Percentiles rank a stretch among this genome's conserved stretches.
phyloP scores from a whole-genome alignment of 495 filamentous ascomycete genomes.

The Penicilliopsis zonata region DNA sequence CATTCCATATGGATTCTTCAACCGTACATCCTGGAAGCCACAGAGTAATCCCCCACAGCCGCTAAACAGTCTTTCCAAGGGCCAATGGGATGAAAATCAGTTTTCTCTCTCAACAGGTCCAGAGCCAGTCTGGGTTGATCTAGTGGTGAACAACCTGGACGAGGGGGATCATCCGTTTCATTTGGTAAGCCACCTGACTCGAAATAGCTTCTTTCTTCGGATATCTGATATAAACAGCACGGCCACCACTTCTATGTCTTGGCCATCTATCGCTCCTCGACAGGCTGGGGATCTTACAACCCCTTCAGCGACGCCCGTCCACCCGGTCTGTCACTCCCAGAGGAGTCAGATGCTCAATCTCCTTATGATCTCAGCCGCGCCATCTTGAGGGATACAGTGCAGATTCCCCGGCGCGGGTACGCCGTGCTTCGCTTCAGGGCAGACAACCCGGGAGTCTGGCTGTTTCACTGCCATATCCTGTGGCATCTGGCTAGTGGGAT shows the following conservation, averaged over 20 bases:
- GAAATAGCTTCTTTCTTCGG: not conserved
- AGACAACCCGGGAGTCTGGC: constrained; percentile 51
- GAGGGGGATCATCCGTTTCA: constrained; percentile 40
- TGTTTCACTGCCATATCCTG: constrained; percentile 53
- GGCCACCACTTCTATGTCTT: constrained; percentile 77
- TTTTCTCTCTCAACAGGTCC: constrained; percentile 18
- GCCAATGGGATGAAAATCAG: constrained; percentile 31
- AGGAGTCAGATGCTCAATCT: constrained; percentile 7
- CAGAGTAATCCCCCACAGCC: constrained; percentile 20
- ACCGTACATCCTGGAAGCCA: constrained; percentile 32
- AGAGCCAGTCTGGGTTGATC: constrained; percentile 27
- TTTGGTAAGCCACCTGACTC: constrained; percentile 20
- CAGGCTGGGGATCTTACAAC: constrained; percentile 32
- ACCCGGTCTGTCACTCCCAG: constrained; percentile 8
- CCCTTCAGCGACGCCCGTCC: constrained; percentile 27
- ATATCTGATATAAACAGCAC: constrained; percentile 38
- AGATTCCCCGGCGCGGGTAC: constrained; percentile 42
- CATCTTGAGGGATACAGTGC: constrained; percentile 42
- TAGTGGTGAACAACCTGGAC: constrained; percentile 42
- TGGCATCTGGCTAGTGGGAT: constrained; percentile 47
- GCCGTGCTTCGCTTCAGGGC: constrained; percentile 55
- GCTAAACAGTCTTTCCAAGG: constrained; percentile 16
- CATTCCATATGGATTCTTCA: constrained; percentile 34
- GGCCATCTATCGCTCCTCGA: constrained; percentile 22
- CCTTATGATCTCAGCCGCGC: constrained; percentile 20